Base-by-base conservation (phyloP, 2,329 filamentous ascomycete genomes). In the Paecilomyces sp. region DNA sequence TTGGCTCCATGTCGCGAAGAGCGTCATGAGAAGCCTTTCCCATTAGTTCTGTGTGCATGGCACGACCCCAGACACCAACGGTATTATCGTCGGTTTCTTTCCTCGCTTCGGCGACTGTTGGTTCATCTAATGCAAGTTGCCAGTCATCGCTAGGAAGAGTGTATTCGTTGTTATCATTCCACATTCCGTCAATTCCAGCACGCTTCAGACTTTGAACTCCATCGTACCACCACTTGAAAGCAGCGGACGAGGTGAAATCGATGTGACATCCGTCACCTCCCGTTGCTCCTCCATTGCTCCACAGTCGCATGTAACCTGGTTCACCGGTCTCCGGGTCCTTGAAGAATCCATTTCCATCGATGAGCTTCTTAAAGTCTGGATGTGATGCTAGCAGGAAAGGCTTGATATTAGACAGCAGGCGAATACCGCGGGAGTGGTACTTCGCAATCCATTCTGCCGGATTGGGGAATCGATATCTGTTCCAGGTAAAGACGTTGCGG, bases 131-230 rank as follows among this genome's bases (percentile, higher is more conserved):
- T 0, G 83, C 82, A 57, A 85, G 82, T 59, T 84, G 74, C 88
- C 88, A 90, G 25, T 82, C 77, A 61, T 91, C 88, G 61, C 84
- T 79, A 0, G 85, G 81, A 2, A 89, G 79, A 0, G 84, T 86
- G 70, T 90, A 91, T 70, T 91, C 88, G 64, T 90, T 91, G 72
- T 91, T 91, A 69, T 91, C 88, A 64, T 91, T 91, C 88, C 88
- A 91, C 75, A 90, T 89, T 55, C 82, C 87, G 64, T 90, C 87
- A 59, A 91, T 87, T 0, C 88, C 88, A 8, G 84, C 74, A 28
- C 82, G 75, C 58, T 84, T 84, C 1, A 91, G 77, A 56, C 80
- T 81, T 60, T 83, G 81, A 8, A 89, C 83, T 1, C 88, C 88
- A 0, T 88, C 77, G 61, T 84, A 88, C 88, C 88, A 91, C 85